Percentiles rank a stretch among this genome's conserved stretches.
phyloP scores from a whole-genome alignment of 495 filamentous ascomycete genomes.

The Sabuloglossum arenarium region DNA sequence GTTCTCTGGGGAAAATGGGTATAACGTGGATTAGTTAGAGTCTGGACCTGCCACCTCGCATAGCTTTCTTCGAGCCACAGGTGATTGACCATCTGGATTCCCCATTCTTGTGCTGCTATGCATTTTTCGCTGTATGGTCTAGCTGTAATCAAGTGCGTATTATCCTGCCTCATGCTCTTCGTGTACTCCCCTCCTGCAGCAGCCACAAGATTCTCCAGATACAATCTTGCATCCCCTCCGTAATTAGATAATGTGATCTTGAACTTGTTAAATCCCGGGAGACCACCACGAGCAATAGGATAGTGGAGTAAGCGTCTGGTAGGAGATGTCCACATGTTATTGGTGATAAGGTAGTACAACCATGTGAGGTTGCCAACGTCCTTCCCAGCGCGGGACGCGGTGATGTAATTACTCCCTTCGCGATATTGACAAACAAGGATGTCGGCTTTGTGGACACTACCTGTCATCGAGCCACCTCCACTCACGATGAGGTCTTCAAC shows the following conservation, averaged over 20 bases:
- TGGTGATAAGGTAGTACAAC: constrained; percentile 79
- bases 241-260: constrained; percentile 88
- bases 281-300: constrained; percentile 48
- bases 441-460: constrained; percentile 46
- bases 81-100: constrained; percentile 75
- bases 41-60: constrained; percentile 55
- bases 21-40: constrained; percentile 46
- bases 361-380: constrained; percentile 83
- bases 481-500: constrained; percentile 46
- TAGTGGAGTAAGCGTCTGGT: constrained; percentile 71
- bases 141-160: constrained; percentile 88
- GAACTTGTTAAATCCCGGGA: constrained; percentile 58
- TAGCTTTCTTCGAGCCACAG: constrained; percentile 97
- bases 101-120: constrained; percentile 78
- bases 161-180: constrained; percentile 79
- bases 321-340: constrained; percentile 72
- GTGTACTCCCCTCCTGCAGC: constrained; percentile 74
- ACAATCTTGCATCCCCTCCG: constrained; percentile 77
- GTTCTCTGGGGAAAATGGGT: constrained; percentile 67
- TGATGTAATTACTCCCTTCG: constrained; percentile 56
- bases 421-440: constrained; percentile 76
- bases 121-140: constrained; percentile 78
- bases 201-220: constrained; percentile 76
- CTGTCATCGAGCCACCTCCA: constrained; percentile 47
- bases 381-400: constrained; percentile 51